A percentile compares a stretch with the other conserved stretches of the same genome.
Evolutionary conservation across 73 alveolate species (phyloP).

Genomic region (Durusdinium trenchii): DNA sequence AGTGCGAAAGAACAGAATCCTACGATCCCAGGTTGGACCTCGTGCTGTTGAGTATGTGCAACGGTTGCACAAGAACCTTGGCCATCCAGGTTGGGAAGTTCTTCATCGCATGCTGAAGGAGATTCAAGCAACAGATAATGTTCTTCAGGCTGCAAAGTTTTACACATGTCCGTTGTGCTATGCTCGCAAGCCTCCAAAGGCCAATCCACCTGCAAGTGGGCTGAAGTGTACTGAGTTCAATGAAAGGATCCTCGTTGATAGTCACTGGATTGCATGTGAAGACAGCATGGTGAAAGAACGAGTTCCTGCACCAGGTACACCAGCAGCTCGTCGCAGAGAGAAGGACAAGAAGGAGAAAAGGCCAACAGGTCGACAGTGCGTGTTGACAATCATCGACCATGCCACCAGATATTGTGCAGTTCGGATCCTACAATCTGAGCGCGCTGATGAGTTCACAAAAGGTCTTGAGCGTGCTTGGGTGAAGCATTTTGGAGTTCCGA

Average conservation of each 20-base stretch:
- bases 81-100: not conserved
- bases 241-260: not conserved
- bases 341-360: no score
- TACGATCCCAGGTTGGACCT: not conserved
- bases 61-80: constrained; percentile 42
- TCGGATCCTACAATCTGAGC: not conserved
- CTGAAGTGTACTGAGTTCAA: not conserved
- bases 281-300: not conserved
- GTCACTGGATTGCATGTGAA: not conserved
- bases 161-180: not conserved
- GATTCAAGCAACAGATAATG: not conserved
- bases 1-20: not conserved
- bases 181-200: not conserved
- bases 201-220: not conserved
- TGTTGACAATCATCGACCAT: constrained; percentile 22
- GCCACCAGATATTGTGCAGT: not conserved
- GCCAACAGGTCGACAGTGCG: not conserved
- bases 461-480: constrained; percentile 33
- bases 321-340: not conserved
- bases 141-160: not conserved
- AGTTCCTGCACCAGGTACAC: not conserved
- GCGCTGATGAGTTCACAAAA: not conserved
- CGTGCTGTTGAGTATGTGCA: not conserved
- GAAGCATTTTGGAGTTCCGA: constrained; percentile 41
- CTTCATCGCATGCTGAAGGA: not conserved